Conservation (phyloP, 345 rosid genomes). For the Pugionium cornutum region DNA sequence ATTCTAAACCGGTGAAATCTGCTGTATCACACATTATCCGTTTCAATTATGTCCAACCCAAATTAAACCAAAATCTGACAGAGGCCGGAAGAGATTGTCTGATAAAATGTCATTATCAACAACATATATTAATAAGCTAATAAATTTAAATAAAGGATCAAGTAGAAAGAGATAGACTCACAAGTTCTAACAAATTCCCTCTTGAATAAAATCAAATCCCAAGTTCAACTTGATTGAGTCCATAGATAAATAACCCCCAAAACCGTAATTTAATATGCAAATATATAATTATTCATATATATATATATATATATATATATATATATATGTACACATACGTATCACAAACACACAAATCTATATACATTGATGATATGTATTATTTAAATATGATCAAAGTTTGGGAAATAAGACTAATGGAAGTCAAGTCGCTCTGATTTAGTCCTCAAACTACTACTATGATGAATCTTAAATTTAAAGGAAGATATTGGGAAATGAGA, state of each 20-base stretch:
- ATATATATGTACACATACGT: neutral
- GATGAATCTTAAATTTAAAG: conserved; percentile 3
- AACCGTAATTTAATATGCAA: conserved; percentile 3
- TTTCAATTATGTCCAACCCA: neutral
- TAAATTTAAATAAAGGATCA: neutral
- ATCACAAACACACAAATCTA: conserved; percentile 14
- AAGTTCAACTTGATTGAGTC: conserved; percentile 30
- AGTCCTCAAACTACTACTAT: neutral
- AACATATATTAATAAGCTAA: conserved; percentile 14
- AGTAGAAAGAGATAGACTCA: conserved; percentile 4
- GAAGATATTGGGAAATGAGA: conserved; percentile 34
- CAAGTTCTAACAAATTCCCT: conserved; percentile 21
- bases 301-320: neutral
- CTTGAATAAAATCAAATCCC: conserved; percentile 15
- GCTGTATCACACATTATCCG: neutral
- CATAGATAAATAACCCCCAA: neutral
- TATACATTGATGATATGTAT: neutral
- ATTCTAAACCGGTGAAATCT: conserved; percentile 5
- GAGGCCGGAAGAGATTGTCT: conserved; percentile 24
- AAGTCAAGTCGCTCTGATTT: conserved; percentile 28
- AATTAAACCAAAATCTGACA: conserved; percentile 4
- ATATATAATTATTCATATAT: neutral
- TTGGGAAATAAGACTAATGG: conserved; percentile 19
- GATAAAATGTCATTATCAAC: conserved; percentile 25
- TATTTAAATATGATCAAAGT: no score